These are phyloP conservation scores for Epichloe bromicola DNA, from an alignment of 2,329 filamentous ascomycete genomes.

Conservation along the genomic window DNA sequence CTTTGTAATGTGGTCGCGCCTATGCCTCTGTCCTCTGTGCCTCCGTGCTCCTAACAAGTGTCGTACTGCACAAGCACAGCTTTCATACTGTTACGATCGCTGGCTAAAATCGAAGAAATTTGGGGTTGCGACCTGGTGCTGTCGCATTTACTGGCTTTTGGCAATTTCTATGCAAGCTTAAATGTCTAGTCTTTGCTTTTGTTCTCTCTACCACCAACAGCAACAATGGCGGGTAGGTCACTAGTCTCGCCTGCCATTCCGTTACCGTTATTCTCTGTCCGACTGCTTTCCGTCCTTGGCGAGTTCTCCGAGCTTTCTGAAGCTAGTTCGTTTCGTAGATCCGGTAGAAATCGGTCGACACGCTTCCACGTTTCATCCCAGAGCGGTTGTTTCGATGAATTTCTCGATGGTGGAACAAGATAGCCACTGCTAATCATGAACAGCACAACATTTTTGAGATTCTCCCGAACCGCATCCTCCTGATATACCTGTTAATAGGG, in stretches of 20 bases:
- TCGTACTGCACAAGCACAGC: too few relatives aligned
- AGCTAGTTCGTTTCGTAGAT: slow-evolving; percentile 42
- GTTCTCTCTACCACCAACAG: background rate
- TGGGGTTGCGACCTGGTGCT: background rate
- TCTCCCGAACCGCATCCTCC: slow-evolving; percentile 92
- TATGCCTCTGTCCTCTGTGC: too few relatives aligned
- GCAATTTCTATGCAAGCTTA: background rate
- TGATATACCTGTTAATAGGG: slow-evolving; percentile 23
- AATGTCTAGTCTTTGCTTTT: background rate
- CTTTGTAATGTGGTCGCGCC: too few relatives aligned
- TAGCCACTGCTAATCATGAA: slow-evolving; percentile 89
- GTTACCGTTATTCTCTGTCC: background rate
- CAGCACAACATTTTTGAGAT: slow-evolving; percentile 86
- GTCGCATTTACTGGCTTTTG: background rate
- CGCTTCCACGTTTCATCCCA: slow-evolving; percentile 54
- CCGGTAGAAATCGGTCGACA: slow-evolving; percentile 51
- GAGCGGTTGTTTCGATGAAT: slow-evolving; percentile 40
- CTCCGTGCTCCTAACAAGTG: too few relatives aligned
- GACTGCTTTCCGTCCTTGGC: background rate
- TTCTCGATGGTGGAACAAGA: slow-evolving; percentile 55
- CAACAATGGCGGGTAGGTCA: background rate
- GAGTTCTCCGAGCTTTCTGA: slow-evolving; percentile 28
- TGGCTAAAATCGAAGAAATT: too few relatives aligned
- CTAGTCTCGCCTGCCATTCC: background rate
- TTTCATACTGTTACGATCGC: too few relatives aligned